Evolutionary conservation across 768 basidiomycete genomes (phyloP).

Genomic region (Trametes villosa): DNA sequence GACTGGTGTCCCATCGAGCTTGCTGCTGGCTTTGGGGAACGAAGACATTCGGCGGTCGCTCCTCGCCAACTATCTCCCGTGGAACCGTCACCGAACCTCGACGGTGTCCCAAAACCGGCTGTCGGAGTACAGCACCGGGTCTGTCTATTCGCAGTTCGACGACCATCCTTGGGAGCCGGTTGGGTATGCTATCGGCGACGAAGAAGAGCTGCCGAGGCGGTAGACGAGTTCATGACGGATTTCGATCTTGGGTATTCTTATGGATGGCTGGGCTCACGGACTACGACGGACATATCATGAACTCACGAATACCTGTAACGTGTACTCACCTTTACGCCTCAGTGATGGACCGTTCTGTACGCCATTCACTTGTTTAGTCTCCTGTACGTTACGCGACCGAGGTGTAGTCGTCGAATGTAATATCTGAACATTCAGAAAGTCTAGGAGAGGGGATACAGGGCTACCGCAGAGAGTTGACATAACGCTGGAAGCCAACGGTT

Average conservation of each 20-base stretch:
- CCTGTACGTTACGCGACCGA: conserved; percentile 6
- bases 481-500: conserved; percentile 48
- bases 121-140: conserved; percentile 36
- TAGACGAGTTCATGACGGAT: neutral
- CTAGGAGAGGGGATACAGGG: neutral
- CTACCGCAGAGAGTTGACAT: conserved; percentile 56
- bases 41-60: conserved; percentile 29
- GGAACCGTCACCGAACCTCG: conserved; percentile 22
- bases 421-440: neutral
- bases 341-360: conserved; percentile 15
- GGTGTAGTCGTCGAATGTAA: neutral
- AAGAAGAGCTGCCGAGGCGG: conserved; percentile 21
- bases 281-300: conserved; percentile 21
- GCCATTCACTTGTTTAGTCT: neutral
- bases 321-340: conserved; percentile 16
- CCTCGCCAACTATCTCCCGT: conserved; percentile 27
- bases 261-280: conserved; percentile 9
- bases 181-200: conserved; percentile 36
- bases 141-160: conserved; percentile 28
- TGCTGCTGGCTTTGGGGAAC: conserved; percentile 43
- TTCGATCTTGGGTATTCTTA: conserved; percentile 16
- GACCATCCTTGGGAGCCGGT: conserved; percentile 25
- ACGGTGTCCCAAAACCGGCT: conserved; percentile 30
- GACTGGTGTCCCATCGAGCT: conserved; percentile 34
- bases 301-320: conserved; percentile 9